Conservation (phyloP, 202 grass and related monocot species). For the Musa balbisiana region DNA sequence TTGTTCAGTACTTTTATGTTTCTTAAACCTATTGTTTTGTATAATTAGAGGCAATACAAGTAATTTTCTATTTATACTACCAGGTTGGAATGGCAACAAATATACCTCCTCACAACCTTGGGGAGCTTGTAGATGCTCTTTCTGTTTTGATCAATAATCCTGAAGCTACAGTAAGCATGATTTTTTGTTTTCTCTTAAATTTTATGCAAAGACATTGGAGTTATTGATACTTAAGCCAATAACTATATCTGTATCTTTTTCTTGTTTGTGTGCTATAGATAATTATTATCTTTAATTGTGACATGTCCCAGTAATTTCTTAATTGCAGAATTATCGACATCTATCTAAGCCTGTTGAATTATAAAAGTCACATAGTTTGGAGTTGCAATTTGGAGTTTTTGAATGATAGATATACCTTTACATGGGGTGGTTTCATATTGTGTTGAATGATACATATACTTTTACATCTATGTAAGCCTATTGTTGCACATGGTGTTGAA, state of each 20-base stretch:
- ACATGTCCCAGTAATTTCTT: not conserved
- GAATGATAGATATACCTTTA: not conserved
- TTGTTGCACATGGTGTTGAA: no score
- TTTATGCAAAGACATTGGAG: not conserved
- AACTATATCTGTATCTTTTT: not conserved
- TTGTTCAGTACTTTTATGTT: not conserved
- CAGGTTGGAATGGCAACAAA: conserved; percentile 99
- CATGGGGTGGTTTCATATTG: not conserved
- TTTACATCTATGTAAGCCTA: not conserved
- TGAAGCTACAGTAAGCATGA: conserved; percentile 72
- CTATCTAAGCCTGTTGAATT: not conserved
- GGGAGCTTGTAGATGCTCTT: conserved; percentile 87
- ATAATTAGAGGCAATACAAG: no score
- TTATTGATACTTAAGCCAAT: not conserved
- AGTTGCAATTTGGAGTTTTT: not conserved
- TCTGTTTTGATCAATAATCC: conserved; percentile 81
- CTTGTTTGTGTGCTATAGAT: not conserved
- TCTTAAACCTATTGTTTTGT: not conserved
- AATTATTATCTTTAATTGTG: not conserved
- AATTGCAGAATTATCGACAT: not conserved
- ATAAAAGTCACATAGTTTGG: no score
- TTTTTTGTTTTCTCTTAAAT: conserved; percentile 1
- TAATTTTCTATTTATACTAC: conserved; percentile 16
- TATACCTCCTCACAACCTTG: conserved; percentile 98
- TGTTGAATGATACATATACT: not conserved